These are phyloP conservation scores for Aureobasidium sp. DNA, from an alignment of 2,329 filamentous ascomycete species.

Conservation along the genomic window DNA sequence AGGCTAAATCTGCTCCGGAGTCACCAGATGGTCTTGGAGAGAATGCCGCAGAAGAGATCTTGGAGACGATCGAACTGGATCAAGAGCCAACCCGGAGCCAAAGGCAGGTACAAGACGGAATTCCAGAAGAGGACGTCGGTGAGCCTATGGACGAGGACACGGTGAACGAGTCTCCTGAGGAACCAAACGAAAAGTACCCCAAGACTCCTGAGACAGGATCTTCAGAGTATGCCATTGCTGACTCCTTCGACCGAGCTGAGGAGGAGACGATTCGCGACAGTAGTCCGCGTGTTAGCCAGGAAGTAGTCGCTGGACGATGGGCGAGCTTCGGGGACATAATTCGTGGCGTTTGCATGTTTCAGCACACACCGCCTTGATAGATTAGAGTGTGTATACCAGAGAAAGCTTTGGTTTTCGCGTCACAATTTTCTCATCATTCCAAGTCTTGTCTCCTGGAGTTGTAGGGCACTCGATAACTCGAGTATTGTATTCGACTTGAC, in stretches of 20 bases:
- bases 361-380: neutral
- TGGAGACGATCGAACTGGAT: neutral
- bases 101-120: neutral
- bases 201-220: neutral
- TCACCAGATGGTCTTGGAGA: too few relatives aligned
- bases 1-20: neutral
- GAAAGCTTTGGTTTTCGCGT: neutral
- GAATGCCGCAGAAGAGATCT: neutral
- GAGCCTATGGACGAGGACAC: neutral
- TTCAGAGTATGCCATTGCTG: neutral
- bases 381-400: neutral
- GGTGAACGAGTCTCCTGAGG: neutral
- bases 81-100: too few relatives aligned
- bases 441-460: too few relatives aligned
- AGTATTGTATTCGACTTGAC: neutral
- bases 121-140: neutral
- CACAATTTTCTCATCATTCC: neutral
- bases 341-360: slow-evolving; percentile 3
- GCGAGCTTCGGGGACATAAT: neutral
- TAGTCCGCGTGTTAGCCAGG: neutral
- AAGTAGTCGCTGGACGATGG: neutral
- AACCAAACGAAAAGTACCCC: neutral
- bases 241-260: neutral
- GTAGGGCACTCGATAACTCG: too few relatives aligned
- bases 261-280: neutral